A percentile compares a stretch with the other conserved stretches of the same genome.
Conservation (phyloP, 78 protist species). For the Bodo saltans region DNA sequence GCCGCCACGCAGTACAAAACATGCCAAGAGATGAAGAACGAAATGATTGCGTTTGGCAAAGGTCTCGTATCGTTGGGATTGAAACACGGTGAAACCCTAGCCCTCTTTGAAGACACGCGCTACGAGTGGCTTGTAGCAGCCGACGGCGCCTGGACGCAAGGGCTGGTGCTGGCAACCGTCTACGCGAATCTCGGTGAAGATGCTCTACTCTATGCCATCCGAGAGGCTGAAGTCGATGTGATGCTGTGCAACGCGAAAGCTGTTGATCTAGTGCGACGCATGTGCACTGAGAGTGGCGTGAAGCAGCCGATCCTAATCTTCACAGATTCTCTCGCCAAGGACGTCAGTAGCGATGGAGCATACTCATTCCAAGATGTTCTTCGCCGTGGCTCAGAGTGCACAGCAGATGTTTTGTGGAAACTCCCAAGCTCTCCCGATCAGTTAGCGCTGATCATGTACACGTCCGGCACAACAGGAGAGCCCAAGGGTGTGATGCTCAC, state of each 20-base stretch:
- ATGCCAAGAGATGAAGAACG: neutral
- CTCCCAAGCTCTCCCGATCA: conserved; percentile 48
- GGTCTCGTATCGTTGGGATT: neutral
- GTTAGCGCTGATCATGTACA: conserved; percentile 69
- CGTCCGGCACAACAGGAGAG: conserved; percentile 92
- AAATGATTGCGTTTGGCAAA: neutral
- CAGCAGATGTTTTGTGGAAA: conserved; percentile 2
- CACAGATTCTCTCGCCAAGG: no score
- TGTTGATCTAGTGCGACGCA: no score
- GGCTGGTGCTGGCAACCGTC: conserved; percentile 29
- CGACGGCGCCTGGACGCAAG: conserved; percentile 18
- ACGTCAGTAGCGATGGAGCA: neutral
- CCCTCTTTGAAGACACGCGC: neutral
- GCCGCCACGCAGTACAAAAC: neutral
- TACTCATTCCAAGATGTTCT: neutral
- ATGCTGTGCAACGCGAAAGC: neutral
- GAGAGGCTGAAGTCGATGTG: conserved; percentile 25
- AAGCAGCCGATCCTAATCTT: no score
- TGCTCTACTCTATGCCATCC: conserved; percentile 30
- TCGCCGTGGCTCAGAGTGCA: conserved; percentile 20
- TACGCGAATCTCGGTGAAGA: conserved; percentile 61
- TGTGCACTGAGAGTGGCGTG: no score
- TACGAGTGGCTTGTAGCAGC: conserved; percentile 47
- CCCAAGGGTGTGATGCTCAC: conserved; percentile 61
- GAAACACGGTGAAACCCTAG: no score